Evolutionary conservation across 768 basidiomycete genomes (phyloP).

Genomic region (Kwoniella shandongensis): DNA sequence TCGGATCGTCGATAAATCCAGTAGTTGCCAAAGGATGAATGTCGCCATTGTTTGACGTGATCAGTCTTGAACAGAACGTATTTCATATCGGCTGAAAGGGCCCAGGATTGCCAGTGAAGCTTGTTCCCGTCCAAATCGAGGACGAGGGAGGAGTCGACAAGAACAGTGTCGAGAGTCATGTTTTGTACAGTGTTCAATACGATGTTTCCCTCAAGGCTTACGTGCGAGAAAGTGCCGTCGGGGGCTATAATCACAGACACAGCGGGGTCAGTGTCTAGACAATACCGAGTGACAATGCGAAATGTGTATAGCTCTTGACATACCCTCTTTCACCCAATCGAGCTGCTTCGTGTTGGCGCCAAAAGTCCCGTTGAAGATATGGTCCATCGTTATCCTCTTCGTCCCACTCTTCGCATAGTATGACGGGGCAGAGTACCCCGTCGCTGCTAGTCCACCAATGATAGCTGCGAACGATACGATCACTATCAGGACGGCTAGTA

Average conservation of each 20-base stretch:
- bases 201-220: slow-evolving; percentile 64
- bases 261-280: slow-evolving; percentile 1
- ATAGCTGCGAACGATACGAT: slow-evolving; percentile 65
- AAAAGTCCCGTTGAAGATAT: slow-evolving; percentile 92
- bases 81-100: slow-evolving; percentile 85
- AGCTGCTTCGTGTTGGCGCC: slow-evolving; percentile 57
- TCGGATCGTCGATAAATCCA: slow-evolving; percentile 79
- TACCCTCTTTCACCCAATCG: slow-evolving; percentile 91
- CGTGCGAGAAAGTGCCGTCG: slow-evolving; percentile 81
- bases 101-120: slow-evolving; percentile 64
- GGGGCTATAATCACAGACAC: slow-evolving; percentile 63
- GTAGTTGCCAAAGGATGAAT: slow-evolving; percentile 86
- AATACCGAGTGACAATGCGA: neutral
- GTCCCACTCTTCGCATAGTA: slow-evolving; percentile 57
- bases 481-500: slow-evolving; percentile 64
- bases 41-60: slow-evolving; percentile 88
- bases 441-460: slow-evolving; percentile 77
- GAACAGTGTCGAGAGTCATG: slow-evolving; percentile 49
- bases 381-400: slow-evolving; percentile 77
- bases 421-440: slow-evolving; percentile 63
- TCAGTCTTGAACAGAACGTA: slow-evolving; percentile 80
- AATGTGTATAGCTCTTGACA: slow-evolving; percentile 30
- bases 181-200: slow-evolving; percentile 76
- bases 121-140: slow-evolving; percentile 38
- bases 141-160: slow-evolving; percentile 47